Percentiles rank a stretch among this genome's conserved stretches.
Conservation (phyloP, 2,329 filamentous ascomycete genomes). For the Aureobasidium sp. region DNA sequence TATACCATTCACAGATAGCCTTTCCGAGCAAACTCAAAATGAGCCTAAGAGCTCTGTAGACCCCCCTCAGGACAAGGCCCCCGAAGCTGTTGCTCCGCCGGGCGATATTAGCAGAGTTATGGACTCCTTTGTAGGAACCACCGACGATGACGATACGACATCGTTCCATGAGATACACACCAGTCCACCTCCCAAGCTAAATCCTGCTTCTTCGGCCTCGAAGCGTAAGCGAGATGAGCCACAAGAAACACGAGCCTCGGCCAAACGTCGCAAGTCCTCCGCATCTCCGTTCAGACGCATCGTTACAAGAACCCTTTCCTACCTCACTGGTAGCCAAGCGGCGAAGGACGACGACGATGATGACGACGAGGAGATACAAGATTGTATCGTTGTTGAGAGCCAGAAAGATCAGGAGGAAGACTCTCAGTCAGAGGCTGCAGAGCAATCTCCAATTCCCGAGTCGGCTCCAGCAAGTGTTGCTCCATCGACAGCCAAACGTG, state of each 20-base stretch:
- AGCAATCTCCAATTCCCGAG: background rate
- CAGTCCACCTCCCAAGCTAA: background rate
- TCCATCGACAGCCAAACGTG: constrained; percentile 16
- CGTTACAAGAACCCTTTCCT: constrained; percentile 13
- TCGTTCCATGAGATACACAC: background rate
- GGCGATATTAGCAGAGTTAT: constrained; percentile 25
- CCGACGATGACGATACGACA: background rate
- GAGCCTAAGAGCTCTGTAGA: background rate
- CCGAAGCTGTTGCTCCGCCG: constrained; percentile 9
- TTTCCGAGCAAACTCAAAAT: background rate
- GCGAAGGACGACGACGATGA: background rate
- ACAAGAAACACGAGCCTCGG: background rate
- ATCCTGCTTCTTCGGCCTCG: background rate
- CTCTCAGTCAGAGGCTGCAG: background rate
- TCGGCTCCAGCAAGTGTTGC: constrained; percentile 2
- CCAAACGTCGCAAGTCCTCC: constrained; percentile 19
- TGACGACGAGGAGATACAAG: constrained; percentile 26
- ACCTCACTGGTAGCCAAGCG: constrained; percentile 15
- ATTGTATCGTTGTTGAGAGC: constrained; percentile 33
- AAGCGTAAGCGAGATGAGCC: constrained; percentile 3
- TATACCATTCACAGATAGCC: constrained; percentile 2
- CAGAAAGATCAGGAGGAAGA: constrained; percentile 10
- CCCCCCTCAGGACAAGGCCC: background rate
- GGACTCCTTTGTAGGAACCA: constrained; percentile 26
- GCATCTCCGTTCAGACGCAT: constrained; percentile 21